Percentiles rank a stretch among this genome's conserved stretches.
Conservation (phyloP, 2,329 filamentous ascomycete species). For the Dryadomyces sulphureus region DNA sequence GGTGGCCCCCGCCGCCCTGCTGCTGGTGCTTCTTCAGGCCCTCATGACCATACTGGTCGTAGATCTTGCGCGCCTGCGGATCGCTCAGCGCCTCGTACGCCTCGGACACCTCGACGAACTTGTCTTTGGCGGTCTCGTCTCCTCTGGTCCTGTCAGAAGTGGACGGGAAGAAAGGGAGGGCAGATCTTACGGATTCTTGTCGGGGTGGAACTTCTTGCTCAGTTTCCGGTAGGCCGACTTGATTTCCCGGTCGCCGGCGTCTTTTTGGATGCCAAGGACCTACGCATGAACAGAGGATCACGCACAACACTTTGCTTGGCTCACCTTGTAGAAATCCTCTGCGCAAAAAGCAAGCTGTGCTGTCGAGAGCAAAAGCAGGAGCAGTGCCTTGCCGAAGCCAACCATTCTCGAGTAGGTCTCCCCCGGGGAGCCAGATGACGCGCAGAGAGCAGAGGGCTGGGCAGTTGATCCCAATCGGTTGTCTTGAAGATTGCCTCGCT, state of each 20-base stretch:
- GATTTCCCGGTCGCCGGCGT: constrained; percentile 73
- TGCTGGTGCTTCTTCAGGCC: constrained; percentile 72
- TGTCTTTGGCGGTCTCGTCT: constrained; percentile 66
- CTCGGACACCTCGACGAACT: constrained; percentile 87
- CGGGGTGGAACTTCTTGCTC: constrained; percentile 91
- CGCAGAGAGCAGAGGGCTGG: too few species aligned
- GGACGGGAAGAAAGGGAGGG: background rate
- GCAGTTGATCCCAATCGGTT: too few species aligned
- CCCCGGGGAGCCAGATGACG: background rate
- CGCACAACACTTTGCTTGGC: too few species aligned
- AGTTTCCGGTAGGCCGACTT: constrained; percentile 86
- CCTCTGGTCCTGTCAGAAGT: constrained; percentile 32
- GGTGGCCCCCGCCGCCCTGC: constrained; percentile 44
- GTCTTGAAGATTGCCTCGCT: background rate
- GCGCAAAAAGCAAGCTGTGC: constrained; percentile 40
- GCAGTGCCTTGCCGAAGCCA: constrained; percentile 1
- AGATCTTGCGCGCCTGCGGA: constrained; percentile 67
- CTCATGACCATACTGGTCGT: constrained; percentile 89
- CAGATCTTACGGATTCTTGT: constrained; percentile 79
- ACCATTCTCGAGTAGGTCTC: constrained; percentile 3
- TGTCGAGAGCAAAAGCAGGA: constrained; percentile 38
- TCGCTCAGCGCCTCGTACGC: constrained; percentile 88
- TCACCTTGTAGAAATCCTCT: constrained; percentile 75
- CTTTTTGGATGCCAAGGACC: constrained; percentile 65
- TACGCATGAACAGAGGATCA: constrained; percentile 19